These are phyloP conservation scores for Crithidia bombi DNA, from an alignment of 208 protist genomes.

Conservation along the genomic window DNA sequence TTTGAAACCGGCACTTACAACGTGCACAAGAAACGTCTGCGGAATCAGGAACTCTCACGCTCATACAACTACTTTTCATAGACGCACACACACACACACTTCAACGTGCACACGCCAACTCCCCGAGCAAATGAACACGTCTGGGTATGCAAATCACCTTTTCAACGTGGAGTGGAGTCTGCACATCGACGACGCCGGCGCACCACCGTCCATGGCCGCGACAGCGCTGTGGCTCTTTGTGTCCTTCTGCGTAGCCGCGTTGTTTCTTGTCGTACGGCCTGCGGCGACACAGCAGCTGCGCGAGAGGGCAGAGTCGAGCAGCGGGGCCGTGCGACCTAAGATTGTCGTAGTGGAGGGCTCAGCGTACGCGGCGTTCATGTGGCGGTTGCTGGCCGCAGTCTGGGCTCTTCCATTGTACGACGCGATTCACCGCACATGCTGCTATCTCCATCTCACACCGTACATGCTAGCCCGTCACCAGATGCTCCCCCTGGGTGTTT, in stretches of 20 bases:
- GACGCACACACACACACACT: neutral
- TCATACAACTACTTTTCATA: neutral
- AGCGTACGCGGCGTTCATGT: neutral
- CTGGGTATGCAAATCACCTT: neutral
- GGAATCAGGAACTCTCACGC: no score
- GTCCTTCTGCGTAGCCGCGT: slow-evolving; percentile 32
- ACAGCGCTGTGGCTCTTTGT: slow-evolving; percentile 34
- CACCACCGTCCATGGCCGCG: slow-evolving; percentile 28
- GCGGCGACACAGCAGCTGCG: slow-evolving; percentile 16
- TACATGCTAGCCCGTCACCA: slow-evolving; percentile 51
- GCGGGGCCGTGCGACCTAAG: no score
- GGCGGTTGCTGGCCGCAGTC: slow-evolving; percentile 39
- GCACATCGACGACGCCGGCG: slow-evolving; percentile 42
- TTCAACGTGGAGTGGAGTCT: slow-evolving; percentile 15
- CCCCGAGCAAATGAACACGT: neutral
- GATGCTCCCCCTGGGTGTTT: slow-evolving; percentile 48
- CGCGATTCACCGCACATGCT: slow-evolving; percentile 43
- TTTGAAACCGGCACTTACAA: no score
- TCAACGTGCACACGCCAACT: neutral
- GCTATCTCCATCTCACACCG: slow-evolving; percentile 49
- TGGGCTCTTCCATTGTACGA: slow-evolving; percentile 49
- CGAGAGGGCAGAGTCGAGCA: neutral
- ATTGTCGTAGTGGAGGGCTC: neutral
- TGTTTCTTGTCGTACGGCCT: slow-evolving; percentile 57
- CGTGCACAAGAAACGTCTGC: no score